Percentiles rank a stretch among this genome's conserved stretches.
Evolutionary conservation across 495 filamentous ascomycete species (phyloP).

Genomic region (Hypoxylon subgilvum): DNA sequence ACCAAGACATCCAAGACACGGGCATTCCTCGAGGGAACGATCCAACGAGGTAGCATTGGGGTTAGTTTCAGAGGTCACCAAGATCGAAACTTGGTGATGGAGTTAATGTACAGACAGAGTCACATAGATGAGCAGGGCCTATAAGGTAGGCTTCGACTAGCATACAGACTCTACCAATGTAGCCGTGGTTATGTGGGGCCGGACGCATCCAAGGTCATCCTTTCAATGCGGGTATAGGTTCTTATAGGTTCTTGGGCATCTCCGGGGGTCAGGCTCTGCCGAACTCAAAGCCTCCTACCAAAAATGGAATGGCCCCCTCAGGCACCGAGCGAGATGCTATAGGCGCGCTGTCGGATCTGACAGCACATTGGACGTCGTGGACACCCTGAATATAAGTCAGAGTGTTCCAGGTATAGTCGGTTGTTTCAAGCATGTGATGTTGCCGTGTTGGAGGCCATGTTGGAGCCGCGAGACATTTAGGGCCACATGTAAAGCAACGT

Average conservation of each 20-base stretch:
- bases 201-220: conserved; percentile 32
- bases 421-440: conserved; percentile 42
- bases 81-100: conserved; percentile 6
- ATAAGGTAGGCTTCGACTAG: conserved; percentile 6
- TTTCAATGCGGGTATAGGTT: conserved; percentile 31
- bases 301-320: conserved; percentile 37
- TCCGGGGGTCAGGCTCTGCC: conserved; percentile 23
- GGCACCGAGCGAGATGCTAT: conserved; percentile 40
- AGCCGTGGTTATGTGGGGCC: conserved; percentile 17
- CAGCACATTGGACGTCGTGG: conserved; percentile 30
- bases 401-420: conserved; percentile 37
- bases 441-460: too few relatives aligned
- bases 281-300: conserved; percentile 35
- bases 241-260: conserved; percentile 1
- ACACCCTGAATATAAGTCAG: conserved; percentile 34
- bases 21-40: conserved; percentile 35
- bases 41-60: conserved; percentile 37
- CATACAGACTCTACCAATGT: conserved; percentile 9
- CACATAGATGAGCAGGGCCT: neutral
- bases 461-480: conserved; percentile 36
- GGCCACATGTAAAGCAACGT: conserved; percentile 37
- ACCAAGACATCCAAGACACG: conserved; percentile 39
- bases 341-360: conserved; percentile 5
- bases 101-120: too few relatives aligned
- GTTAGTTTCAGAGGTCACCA: conserved; percentile 25